These are phyloP conservation scores for Arthroderma sp. DNA, from an alignment of 2,329 filamentous ascomycete genomes.

Conservation along the genomic window DNA sequence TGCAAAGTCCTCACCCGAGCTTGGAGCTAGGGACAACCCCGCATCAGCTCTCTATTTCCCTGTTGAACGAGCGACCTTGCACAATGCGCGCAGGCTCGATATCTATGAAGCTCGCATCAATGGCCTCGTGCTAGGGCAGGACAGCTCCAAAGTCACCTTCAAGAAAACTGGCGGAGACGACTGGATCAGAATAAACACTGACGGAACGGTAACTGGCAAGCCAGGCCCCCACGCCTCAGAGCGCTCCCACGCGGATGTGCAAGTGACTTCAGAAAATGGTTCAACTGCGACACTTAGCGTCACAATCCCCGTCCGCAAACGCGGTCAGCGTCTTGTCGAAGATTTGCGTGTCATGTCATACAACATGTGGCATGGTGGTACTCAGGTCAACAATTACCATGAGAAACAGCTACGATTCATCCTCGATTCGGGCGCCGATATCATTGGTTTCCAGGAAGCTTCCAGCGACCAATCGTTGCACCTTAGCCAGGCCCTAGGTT, in stretches of 20 bases:
- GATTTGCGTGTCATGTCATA: conserved; percentile 25
- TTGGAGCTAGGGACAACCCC: neutral
- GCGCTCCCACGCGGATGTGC: conserved; percentile 15
- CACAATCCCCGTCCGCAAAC: conserved; percentile 21
- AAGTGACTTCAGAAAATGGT: conserved; percentile 16
- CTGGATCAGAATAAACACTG: conserved; percentile 23
- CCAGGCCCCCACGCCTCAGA: conserved; percentile 13
- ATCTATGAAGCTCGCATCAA: conserved; percentile 20
- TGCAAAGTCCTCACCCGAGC: neutral
- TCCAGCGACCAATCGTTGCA: conserved; percentile 18
- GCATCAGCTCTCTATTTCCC: conserved; percentile 4
- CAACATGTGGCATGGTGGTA: conserved; percentile 32
- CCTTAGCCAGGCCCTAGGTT: conserved; percentile 29
- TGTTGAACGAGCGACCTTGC: conserved; percentile 15
- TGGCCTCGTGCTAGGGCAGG: conserved; percentile 21
- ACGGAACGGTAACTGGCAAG: conserved; percentile 26
- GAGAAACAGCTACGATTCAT: conserved; percentile 29
- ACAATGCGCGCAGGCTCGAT: conserved; percentile 26
- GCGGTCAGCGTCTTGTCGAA: conserved; percentile 16
- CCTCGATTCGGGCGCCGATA: conserved; percentile 19
- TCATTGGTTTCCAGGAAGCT: conserved; percentile 30
- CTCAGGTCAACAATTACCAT: conserved; percentile 24
- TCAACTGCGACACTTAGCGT: conserved; percentile 18
- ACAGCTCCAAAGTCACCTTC: conserved; percentile 16
- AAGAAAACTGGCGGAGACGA: conserved; percentile 14